These are phyloP conservation scores for Debaryomyces udenii DNA, from an alignment of 1,139 yeast species.

Conservation along the genomic window DNA sequence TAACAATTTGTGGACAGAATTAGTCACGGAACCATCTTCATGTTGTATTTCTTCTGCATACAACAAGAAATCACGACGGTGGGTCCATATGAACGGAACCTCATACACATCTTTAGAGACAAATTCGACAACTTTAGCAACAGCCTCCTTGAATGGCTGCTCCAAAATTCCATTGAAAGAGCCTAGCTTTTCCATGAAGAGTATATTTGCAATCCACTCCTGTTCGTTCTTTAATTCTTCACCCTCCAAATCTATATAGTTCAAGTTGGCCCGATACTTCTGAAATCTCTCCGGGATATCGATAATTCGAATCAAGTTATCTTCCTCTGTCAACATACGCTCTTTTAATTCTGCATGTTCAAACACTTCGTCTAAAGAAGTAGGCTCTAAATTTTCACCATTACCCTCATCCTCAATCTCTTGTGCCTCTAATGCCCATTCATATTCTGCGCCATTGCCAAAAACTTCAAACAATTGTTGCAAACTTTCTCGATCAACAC, in stretches of 20 bases:
- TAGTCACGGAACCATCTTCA: slow-evolving; percentile 46
- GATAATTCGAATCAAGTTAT: slow-evolving; percentile 79
- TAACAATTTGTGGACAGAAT: slow-evolving; percentile 55
- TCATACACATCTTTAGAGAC: slow-evolving; percentile 79
- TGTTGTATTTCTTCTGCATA: slow-evolving; percentile 56
- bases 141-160: slow-evolving; percentile 68
- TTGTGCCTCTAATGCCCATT: slow-evolving; percentile 96
- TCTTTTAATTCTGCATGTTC: slow-evolving; percentile 93
- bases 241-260: slow-evolving; percentile 66
- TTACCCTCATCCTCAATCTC: slow-evolving; percentile 65
- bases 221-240: slow-evolving; percentile 74
- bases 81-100: slow-evolving; percentile 96
- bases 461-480: slow-evolving; percentile 93
- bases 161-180: slow-evolving; percentile 43
- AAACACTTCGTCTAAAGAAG: slow-evolving; percentile 82
- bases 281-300: slow-evolving; percentile 96
- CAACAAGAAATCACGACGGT: slow-evolving; percentile 84
- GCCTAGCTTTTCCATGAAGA: slow-evolving; percentile 54
- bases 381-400: slow-evolving; percentile 56
- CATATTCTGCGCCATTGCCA: slow-evolving; percentile 97
- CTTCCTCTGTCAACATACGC: slow-evolving; percentile 89
- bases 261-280: slow-evolving; percentile 63
- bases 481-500: slow-evolving; percentile 87
- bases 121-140: slow-evolving; percentile 77
- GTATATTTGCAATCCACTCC: slow-evolving; percentile 70